Conservation (phyloP, 495 filamentous ascomycete species). For the Talaromyces nanjingensis region DNA sequence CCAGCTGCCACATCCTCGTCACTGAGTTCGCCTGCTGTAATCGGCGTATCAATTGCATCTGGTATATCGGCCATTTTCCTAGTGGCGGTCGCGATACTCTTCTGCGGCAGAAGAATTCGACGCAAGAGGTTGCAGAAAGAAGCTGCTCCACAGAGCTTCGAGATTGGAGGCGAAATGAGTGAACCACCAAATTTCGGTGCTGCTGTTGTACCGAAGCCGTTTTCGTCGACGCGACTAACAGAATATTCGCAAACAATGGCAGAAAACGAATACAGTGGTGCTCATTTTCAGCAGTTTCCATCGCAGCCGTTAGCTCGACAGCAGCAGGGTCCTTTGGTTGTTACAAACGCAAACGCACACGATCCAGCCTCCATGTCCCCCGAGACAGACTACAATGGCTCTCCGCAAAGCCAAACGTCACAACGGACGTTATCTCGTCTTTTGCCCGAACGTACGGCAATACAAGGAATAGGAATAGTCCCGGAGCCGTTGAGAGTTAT, state of each 20-base stretch:
- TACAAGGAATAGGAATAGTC: conserved; percentile 21
- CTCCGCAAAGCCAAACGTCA: conserved; percentile 22
- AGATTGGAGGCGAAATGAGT: conserved; percentile 38
- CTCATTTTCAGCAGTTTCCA: conserved; percentile 10
- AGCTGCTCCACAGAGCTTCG: conserved; percentile 25
- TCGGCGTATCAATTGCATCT: conserved; percentile 36
- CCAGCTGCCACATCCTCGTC: conserved; percentile 6
- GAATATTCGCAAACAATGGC: conserved; percentile 8
- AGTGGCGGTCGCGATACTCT: conserved; percentile 30
- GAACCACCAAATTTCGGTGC: conserved; percentile 31
- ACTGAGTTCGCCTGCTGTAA: conserved; percentile 29
- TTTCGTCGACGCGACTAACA: conserved; percentile 13
- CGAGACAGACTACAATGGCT: conserved; percentile 24
- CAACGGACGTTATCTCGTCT: conserved; percentile 29
- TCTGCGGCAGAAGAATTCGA: conserved; percentile 27
- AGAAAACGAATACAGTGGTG: conserved; percentile 6
- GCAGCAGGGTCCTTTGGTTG: not conserved
- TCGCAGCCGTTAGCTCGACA: conserved; percentile 11
- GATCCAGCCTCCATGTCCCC: conserved; percentile 23
- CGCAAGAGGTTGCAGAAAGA: conserved; percentile 17
- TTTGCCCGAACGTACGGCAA: conserved; percentile 20
- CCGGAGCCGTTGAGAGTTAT: conserved; percentile 33
- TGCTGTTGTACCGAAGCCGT: not conserved
- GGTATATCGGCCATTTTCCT: conserved; percentile 33
- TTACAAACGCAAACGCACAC: conserved; percentile 6